Percentiles rank a stretch among this genome's conserved stretches.
These are phyloP conservation scores for Globisporangium ultimum DNA, from an alignment of 352 stramenopile species.

Conservation along the genomic window DNA sequence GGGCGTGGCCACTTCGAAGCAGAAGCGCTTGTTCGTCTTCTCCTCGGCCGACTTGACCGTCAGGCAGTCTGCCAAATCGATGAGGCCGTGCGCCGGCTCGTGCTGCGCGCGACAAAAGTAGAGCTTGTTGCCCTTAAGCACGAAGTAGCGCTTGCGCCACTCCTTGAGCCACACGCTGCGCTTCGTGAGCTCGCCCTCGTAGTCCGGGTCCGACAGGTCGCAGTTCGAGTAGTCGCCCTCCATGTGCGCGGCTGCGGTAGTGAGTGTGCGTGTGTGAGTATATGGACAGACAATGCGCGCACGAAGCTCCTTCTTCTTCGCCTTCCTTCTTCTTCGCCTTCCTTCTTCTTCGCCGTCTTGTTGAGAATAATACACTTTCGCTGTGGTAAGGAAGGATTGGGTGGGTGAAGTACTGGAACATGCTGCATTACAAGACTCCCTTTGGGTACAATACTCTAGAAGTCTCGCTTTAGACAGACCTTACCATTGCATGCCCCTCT, in stretches of 20 bases:
- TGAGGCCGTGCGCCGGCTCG: conserved; percentile 83
- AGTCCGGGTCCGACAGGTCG: conserved; percentile 82
- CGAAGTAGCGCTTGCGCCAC: conserved; percentile 89
- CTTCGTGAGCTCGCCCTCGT: conserved; percentile 88
- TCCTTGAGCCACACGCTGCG: conserved; percentile 91
- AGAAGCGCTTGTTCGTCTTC: conserved; percentile 91
- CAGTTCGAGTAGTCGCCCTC: conserved; percentile 72
- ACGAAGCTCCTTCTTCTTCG: neutral
- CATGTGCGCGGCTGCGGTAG: conserved; percentile 19
- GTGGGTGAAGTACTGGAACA: too few relatives aligned
- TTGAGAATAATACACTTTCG: neutral
- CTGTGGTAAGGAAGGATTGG: too few relatives aligned
- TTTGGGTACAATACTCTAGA: too few relatives aligned
- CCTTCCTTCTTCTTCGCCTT: neutral
- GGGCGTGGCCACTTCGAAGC: conserved; percentile 87
- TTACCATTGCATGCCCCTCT: too few relatives aligned
- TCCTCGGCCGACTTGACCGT: conserved; percentile 90
- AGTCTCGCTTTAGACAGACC: too few relatives aligned
- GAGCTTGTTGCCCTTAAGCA: conserved; percentile 90
- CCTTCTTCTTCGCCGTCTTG: neutral
- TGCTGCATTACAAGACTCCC: too few relatives aligned
- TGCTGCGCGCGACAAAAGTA: conserved; percentile 82
- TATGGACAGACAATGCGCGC: too few relatives aligned
- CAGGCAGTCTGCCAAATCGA: conserved; percentile 87
- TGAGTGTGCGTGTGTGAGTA: too few relatives aligned